Conservation (phyloP, 768 basidiomycete species). For the Podaxis sp. region DNA sequence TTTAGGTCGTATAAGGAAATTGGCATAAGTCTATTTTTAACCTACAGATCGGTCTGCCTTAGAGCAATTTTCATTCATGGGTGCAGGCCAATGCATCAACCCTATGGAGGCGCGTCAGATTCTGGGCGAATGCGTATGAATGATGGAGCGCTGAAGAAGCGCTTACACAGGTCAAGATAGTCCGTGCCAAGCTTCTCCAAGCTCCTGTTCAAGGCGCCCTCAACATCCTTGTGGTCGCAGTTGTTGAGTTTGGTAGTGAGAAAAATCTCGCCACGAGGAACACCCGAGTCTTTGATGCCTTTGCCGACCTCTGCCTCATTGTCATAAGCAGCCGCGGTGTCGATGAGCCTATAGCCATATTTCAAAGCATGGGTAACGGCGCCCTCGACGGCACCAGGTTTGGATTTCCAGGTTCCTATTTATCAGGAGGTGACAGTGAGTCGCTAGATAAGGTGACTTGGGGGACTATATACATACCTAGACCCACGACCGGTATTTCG, state of each 20-base stretch:
- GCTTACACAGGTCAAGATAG: constrained; percentile 76
- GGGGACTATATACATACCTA: constrained; percentile 36
- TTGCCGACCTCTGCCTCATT: constrained; percentile 82
- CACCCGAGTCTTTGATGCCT: constrained; percentile 72
- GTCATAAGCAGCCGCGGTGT: constrained; percentile 63
- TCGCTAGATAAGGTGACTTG: neutral
- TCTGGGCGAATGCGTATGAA: neutral
- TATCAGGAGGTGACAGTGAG: neutral
- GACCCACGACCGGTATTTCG: constrained; percentile 70
- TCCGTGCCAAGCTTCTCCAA: constrained; percentile 63
- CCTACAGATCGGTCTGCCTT: constrained; percentile 42
- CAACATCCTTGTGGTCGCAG: constrained; percentile 53
- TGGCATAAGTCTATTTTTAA: neutral
- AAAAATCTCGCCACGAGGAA: constrained; percentile 72
- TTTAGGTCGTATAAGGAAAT: neutral
- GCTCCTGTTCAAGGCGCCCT: constrained; percentile 63
- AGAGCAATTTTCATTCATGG: constrained; percentile 53
- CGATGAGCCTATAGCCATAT: constrained; percentile 70
- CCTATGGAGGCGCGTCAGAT: constrained; percentile 28
- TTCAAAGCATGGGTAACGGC: constrained; percentile 75
- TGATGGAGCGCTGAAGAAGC: neutral
- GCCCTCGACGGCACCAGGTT: constrained; percentile 62
- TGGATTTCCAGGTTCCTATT: constrained; percentile 75
- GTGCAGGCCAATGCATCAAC: constrained; percentile 83
- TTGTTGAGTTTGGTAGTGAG: constrained; percentile 74